These are phyloP conservation scores for Suhomyces maxii DNA, from an alignment of 1,139 yeast genomes.

Conservation along the genomic window DNA sequence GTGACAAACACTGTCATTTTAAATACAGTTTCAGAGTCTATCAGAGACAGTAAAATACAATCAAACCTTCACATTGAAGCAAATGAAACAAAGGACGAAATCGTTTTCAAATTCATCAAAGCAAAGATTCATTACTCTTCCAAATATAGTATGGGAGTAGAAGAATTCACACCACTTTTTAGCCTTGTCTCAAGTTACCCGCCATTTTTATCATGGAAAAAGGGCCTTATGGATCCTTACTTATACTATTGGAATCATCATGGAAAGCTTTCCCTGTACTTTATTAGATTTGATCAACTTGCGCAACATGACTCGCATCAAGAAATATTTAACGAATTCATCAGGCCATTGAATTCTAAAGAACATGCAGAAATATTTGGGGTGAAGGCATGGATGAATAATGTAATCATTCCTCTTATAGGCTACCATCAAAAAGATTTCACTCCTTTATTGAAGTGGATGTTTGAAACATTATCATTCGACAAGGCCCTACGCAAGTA, in stretches of 20 bases:
- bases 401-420: slow-evolving; percentile 34
- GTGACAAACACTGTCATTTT: neutral
- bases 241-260: slow-evolving; percentile 31
- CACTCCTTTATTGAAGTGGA: slow-evolving; percentile 28
- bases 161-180: slow-evolving; percentile 18
- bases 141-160: slow-evolving; percentile 20
- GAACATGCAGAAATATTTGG: slow-evolving; percentile 15
- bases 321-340: slow-evolving; percentile 23
- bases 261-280: slow-evolving; percentile 13
- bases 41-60: neutral
- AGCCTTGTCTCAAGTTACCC: slow-evolving; percentile 14
- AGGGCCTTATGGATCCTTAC: slow-evolving; percentile 31
- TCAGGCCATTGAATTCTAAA: slow-evolving; percentile 22
- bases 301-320: neutral
- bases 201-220: slow-evolving; percentile 30
- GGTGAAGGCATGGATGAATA: slow-evolving; percentile 26
- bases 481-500: slow-evolving; percentile 17
- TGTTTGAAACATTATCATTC: slow-evolving; percentile 14
- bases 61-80: neutral
- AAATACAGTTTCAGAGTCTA: slow-evolving; percentile 3
- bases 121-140: slow-evolving; percentile 26
- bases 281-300: slow-evolving; percentile 1
- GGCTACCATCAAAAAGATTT: slow-evolving; percentile 23
- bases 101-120: slow-evolving; percentile 22
- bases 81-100: slow-evolving; percentile 1